These are phyloP conservation scores for Coniophora puteana DNA, from an alignment of 1,284 basidiomycete species.

Conservation along the genomic window DNA sequence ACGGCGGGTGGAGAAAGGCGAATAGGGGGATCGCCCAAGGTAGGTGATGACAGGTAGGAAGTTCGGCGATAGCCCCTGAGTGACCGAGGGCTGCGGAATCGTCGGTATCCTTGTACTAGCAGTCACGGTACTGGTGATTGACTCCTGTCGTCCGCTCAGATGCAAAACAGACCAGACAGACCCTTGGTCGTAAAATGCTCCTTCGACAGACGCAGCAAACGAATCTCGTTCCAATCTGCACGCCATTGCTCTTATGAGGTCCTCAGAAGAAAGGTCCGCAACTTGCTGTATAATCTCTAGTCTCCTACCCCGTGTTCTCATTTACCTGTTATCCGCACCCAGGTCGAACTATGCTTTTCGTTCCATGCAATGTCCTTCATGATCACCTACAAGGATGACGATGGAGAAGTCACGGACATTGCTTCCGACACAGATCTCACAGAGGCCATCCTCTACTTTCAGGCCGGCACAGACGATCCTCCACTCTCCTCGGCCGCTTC, in stretches of 20 bases:
- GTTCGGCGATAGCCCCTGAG: too few species aligned
- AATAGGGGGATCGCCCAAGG: too few species aligned
- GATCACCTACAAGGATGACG: slow-evolving; percentile 84
- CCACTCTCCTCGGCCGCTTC: slow-evolving; percentile 68
- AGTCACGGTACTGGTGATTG: too few species aligned
- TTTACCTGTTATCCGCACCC: slow-evolving; percentile 3
- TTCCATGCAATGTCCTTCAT: slow-evolving; percentile 66
- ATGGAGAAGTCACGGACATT: slow-evolving; percentile 72
- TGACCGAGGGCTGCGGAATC: too few species aligned
- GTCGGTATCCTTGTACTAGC: too few species aligned
- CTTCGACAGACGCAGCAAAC: slow-evolving; percentile 69
- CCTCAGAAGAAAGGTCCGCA: slow-evolving; percentile 60
- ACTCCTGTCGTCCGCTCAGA: too few species aligned
- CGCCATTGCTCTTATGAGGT: slow-evolving; percentile 73
- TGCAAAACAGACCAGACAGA: slow-evolving; percentile 50
- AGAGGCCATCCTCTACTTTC: slow-evolving; percentile 85
- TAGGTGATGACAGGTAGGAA: too few species aligned
- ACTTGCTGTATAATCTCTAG: neutral
- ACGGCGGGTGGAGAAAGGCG: too few species aligned
- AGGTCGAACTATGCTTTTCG: slow-evolving; percentile 83
- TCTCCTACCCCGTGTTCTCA: neutral
- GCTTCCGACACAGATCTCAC: slow-evolving; percentile 69
- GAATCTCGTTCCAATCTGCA: slow-evolving; percentile 74
- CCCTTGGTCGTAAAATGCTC: slow-evolving; percentile 76
- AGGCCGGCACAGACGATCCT: slow-evolving; percentile 64